Conservation (phyloP, 371 early-diverging fungal genomes). For the Mortierella sp. region DNA sequence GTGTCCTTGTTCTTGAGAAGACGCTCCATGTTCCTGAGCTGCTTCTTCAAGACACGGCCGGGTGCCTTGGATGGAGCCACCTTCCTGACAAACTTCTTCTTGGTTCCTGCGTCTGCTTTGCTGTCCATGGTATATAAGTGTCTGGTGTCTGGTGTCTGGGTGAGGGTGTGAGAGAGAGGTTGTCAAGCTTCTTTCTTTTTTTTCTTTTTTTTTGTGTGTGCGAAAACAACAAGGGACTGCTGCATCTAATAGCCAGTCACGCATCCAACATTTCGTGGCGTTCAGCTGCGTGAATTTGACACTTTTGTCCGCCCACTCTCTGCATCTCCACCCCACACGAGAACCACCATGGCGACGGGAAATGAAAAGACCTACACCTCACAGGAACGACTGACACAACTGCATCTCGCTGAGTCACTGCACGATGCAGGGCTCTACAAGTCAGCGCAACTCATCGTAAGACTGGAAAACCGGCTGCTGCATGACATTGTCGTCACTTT, state of each 20-base stretch:
- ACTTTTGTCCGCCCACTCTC: background rate
- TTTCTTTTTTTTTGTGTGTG: background rate
- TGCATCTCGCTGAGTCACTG: constrained; percentile 19
- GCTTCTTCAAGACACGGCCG: constrained; percentile 40
- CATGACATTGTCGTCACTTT: background rate
- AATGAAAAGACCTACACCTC: constrained; percentile 7
- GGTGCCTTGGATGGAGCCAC: constrained; percentile 54
- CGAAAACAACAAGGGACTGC: background rate
- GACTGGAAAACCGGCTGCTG: background rate
- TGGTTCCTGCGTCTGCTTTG: constrained; percentile 11
- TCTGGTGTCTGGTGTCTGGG: background rate
- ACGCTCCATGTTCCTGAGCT: constrained; percentile 45
- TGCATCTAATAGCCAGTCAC: background rate
- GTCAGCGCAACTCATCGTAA: constrained; percentile 48
- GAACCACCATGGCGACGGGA: constrained; percentile 29
- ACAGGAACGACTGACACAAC: constrained; percentile 36
- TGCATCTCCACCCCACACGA: background rate
- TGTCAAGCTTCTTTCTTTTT: background rate
- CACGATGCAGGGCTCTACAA: constrained; percentile 34
- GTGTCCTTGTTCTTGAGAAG: constrained; percentile 43
- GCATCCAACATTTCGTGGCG: background rate
- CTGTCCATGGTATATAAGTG: constrained; percentile 2
- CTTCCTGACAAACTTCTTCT: constrained; percentile 34
- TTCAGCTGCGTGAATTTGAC: background rate
- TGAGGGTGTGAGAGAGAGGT: background rate